Evolutionary conservation across 2,329 filamentous ascomycete genomes (phyloP), one percentile per base, ranked within the genome.

Genomic region (Aspergillus chevalieri): DNA sequence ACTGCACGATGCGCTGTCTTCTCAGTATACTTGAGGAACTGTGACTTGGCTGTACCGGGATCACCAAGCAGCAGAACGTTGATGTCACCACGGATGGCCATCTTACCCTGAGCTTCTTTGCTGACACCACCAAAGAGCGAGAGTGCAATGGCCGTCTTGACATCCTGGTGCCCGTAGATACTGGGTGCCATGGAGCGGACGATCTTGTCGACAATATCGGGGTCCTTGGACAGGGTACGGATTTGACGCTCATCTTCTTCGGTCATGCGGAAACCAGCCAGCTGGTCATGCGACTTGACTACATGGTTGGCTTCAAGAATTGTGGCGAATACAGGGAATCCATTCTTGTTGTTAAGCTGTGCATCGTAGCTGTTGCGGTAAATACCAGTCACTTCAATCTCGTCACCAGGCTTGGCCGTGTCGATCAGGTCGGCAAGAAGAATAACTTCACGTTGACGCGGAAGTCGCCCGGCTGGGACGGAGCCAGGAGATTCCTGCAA

Each of bases 301-400:
- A 97, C 84, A 59, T 98, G 91, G 71, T 98, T 98, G 22, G 94
- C 94, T 70, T 98, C 93, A 4, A 98, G 80, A 51, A 98, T 93
- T 0, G 93, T 98, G 4, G 93, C 92, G 69, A 98, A 98, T 33
- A 98, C 93, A 0, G 93, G 93, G 73, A 98, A 97, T 4, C 93
- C 93, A 65, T 97, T 98, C 65, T 93, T 92, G 75, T 96, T 97
- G 74, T 98, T 98, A 48, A 98, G 80, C 60, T 95, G 89, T 3
- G 93, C 91, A 67, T 97, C 92, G 65, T 96, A 98, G 74, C 94
- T 97, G 77, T 98, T 98, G 61, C 90, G 86, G 74, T 98, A 98
- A 59, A 95, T 88, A 55, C 93, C 93, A 6, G 91, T 97, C 8
- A 98, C 85, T 65, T 98, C 93, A 49, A 98, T 91, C 67, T 98